Evolutionary conservation across 352 stramenopile genomes (phyloP).

Genomic region (Globisporangium yorkense): DNA sequence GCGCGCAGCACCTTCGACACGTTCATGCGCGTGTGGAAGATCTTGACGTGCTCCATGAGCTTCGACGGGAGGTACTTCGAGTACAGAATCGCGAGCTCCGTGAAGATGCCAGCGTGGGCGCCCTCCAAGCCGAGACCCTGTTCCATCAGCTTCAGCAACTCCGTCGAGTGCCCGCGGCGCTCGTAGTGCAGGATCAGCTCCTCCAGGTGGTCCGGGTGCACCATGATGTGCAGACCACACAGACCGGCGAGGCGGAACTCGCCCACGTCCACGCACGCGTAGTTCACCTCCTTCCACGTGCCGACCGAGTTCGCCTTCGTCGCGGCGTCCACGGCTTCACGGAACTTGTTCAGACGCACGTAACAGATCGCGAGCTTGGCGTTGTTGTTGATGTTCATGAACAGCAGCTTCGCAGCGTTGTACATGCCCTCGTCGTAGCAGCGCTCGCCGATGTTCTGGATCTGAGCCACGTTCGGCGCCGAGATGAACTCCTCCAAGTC

Average conservation of each 20-base stretch:
- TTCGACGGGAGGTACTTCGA: conserved; percentile 99
- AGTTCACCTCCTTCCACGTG: conserved; percentile 99
- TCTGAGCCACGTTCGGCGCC: conserved; percentile 99
- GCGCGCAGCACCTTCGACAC: conserved; percentile 96
- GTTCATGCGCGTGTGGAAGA: conserved; percentile 99
- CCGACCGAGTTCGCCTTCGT: conserved; percentile 99
- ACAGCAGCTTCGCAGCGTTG: conserved; percentile 98
- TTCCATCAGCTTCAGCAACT: conserved; percentile 98
- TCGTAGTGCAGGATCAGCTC: conserved; percentile 99
- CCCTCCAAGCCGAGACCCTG: conserved; percentile 98
- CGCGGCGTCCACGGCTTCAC: conserved; percentile 98
- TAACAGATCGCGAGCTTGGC: conserved; percentile 99
- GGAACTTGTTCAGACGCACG: conserved; percentile 98
- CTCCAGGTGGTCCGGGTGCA: conserved; percentile 99
- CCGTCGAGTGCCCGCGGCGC: conserved; percentile 93
- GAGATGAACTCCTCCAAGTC: conserved; percentile 99
- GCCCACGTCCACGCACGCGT: conserved; percentile 96
- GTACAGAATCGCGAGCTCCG: conserved; percentile 99
- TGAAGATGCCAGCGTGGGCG: conserved; percentile 99
- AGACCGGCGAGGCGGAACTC: conserved; percentile 98
- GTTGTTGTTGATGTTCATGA: conserved; percentile 99
- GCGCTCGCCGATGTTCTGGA: conserved; percentile 98
- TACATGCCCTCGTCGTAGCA: conserved; percentile 99
- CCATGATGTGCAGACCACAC: conserved; percentile 99
- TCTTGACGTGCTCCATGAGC: conserved; percentile 99